Percentiles rank a stretch among this genome's conserved stretches.
phyloP scores from a whole-genome alignment of 2,329 filamentous ascomycete species.

The Penicillium verrucosum region DNA sequence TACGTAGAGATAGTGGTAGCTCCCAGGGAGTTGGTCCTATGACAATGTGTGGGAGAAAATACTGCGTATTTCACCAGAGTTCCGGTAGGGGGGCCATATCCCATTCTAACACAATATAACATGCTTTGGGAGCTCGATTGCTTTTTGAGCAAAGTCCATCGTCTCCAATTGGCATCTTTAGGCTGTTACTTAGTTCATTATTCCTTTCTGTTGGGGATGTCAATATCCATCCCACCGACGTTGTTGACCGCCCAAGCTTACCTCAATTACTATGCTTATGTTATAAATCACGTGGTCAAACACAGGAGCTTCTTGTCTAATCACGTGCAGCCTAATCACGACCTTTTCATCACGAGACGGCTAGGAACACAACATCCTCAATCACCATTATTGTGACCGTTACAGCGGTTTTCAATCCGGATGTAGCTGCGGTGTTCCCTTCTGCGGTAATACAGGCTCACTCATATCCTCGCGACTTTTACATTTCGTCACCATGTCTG shows the following conservation, averaged over 20 bases:
- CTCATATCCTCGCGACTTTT: conserved; percentile 24
- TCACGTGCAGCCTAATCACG: conserved; percentile 6
- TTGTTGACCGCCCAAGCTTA: neutral
- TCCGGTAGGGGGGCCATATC: too few species aligned
- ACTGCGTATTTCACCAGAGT: too few species aligned
- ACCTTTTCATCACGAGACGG: conserved; percentile 24
- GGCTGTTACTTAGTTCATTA: too few species aligned
- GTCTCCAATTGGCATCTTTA: neutral
- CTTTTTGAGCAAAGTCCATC: neutral
- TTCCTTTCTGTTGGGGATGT: neutral
- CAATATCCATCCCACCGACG: neutral
- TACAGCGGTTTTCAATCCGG: conserved; percentile 32
- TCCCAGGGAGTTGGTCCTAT: neutral
- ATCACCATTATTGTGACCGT: conserved; percentile 27
- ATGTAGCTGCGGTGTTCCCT: conserved; percentile 34
- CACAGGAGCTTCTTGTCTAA: neutral
- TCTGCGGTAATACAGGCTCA: conserved; percentile 28
- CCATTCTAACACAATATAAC: too few species aligned
- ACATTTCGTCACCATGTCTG: conserved; percentile 40
- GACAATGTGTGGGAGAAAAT: too few species aligned
- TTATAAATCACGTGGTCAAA: neutral
- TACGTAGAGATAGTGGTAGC: neutral
- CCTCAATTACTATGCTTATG: neutral
- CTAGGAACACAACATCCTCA: conserved; percentile 19
- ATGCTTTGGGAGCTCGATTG: neutral